Base-by-base conservation (phyloP, 2,329 filamentous ascomycete species). In the Calonectria pseudoturangicola region DNA sequence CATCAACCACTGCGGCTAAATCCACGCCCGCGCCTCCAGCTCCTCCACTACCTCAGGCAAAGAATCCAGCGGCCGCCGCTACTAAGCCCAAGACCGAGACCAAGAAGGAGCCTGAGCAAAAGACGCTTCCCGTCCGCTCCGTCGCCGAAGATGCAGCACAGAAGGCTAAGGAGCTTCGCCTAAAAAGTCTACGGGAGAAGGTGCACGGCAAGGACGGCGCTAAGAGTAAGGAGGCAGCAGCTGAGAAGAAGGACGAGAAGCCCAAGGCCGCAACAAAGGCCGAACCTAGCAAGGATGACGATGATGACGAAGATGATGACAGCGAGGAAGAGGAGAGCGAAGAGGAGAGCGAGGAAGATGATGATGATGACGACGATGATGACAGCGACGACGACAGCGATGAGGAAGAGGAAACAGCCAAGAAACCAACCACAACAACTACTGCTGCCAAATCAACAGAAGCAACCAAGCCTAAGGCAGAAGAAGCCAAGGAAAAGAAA, bases 91-190 rank as follows among this genome's bases (percentile, higher is more conserved):
- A 76, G 56, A 60, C 75, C 54, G 70, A 74, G 25, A 30, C 75
- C 47, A 77, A 80, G 70, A 73, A 78, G 62, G 78, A 76, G 39
- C 76, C 72, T 3, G 72, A 75, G 79, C 73, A 83, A 73, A 80
- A 79, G 66, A 70, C 80, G 12, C 78, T 89, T 15, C 87, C 89
- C 2, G 83, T 90, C 62, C 86, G 86, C 75, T 89, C 88, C 78
- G 86, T 92, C 64, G 91, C 90, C 50, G 89, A 94, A 78, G 93
- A 95, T 81, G 92, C 89, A 62, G 92, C 91, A 0, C 85, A 88
- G 77, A 92, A 90, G 82, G 91, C 91, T 63, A 92, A 92, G 84
- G 87, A 92, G 76, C 84, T 88, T 76, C 88, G 87, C 68, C 85
- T 91, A 73, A 86, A 90, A 74, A 85, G 82, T 77, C 81, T 91